Evolutionary conservation across 2,329 filamentous ascomycete genomes (phyloP).

Genomic region (Colletotrichum sp.): DNA sequence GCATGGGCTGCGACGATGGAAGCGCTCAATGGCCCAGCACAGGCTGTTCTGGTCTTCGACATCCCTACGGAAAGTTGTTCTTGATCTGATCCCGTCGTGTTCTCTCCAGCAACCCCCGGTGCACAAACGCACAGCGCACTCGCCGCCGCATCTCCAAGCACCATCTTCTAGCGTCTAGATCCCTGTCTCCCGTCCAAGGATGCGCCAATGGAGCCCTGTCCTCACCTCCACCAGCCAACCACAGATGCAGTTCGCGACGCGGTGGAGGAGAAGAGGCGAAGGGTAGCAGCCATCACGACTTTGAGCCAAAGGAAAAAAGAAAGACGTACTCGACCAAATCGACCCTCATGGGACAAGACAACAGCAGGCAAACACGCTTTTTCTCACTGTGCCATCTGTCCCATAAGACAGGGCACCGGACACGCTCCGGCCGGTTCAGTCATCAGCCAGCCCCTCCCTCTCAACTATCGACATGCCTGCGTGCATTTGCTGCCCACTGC

Average conservation of each 20-base stretch:
- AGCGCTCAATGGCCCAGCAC: not conserved
- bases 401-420: not conserved
- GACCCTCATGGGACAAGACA: not conserved
- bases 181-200: slow-evolving; percentile 13
- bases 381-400: not conserved
- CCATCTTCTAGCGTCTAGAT: slow-evolving; percentile 5
- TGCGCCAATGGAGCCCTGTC: slow-evolving; percentile 3
- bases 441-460: not conserved
- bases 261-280: slow-evolving; percentile 6
- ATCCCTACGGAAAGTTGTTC: not conserved
- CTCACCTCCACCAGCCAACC: not conserved
- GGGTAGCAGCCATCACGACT: slow-evolving; percentile 11
- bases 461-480: not conserved
- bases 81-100: not conserved
- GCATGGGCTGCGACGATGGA: not conserved
- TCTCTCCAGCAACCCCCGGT: not conserved
- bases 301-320: not conserved
- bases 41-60: not conserved
- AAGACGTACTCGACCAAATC: not conserved
- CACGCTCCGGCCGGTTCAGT: not conserved
- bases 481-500: not conserved
- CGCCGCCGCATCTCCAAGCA: not conserved
- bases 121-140: not conserved
- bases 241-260: not conserved
- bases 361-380: not conserved